Evolutionary conservation across 106 monocot genomes (phyloP).

Genomic region (Posidonia australis): DNA sequence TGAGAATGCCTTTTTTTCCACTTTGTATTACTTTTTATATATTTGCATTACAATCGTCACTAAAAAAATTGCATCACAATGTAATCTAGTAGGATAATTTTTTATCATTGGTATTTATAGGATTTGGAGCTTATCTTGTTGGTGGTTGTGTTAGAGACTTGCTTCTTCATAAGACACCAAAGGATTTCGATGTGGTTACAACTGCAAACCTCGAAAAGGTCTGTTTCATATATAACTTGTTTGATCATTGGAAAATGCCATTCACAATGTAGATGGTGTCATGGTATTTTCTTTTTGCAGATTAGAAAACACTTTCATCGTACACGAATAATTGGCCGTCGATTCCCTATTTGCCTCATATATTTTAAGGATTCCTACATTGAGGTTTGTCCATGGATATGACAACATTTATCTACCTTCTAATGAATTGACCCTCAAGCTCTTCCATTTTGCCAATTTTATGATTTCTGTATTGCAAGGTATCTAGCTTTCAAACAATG

Average conservation of each 20-base stretch:
- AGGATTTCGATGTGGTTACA: constrained; percentile 94
- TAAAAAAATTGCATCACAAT: no score
- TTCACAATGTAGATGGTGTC: background rate
- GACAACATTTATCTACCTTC: background rate
- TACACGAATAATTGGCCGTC: constrained; percentile 40
- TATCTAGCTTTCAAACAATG: constrained; percentile 72
- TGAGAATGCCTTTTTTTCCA: no score
- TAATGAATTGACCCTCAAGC: background rate
- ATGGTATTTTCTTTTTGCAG: constrained; percentile 25
- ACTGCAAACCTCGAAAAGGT: constrained; percentile 76
- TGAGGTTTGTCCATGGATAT: constrained; percentile 41
- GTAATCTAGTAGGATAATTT: no score
- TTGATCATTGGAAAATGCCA: background rate
- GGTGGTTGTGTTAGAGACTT: constrained; percentile 98
- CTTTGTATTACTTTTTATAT: no score
- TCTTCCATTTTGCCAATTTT: background rate
- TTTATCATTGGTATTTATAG: constrained; percentile 21
- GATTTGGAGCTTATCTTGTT: constrained; percentile 82
- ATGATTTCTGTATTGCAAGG: constrained; percentile 26
- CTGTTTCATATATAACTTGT: background rate
- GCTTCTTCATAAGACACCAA: constrained; percentile 68
- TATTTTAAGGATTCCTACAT: constrained; percentile 28
- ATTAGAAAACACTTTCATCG: constrained; percentile 45
- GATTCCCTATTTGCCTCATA: constrained; percentile 75
- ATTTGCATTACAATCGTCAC: no score